Conservation (phyloP, 306 rosid genomes). For the Elaeagnus macrophylla region DNA sequence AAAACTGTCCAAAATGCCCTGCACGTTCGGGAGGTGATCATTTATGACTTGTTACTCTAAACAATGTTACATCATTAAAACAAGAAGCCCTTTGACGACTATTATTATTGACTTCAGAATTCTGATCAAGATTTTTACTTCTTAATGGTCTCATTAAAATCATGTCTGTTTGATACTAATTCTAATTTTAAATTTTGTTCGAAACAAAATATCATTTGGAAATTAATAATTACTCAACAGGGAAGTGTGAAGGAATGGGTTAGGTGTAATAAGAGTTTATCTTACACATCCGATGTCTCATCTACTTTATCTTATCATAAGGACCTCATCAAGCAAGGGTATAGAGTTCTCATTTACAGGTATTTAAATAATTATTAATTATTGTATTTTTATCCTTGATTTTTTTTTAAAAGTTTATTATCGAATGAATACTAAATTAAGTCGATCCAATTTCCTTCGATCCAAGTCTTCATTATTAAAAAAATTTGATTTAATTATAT, state of each 20-base stretch:
- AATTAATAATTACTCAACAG: too few species aligned
- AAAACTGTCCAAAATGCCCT: constrained; percentile 16
- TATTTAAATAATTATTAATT: background rate
- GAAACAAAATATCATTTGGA: too few species aligned
- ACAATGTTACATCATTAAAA: background rate
- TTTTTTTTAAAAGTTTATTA: too few species aligned
- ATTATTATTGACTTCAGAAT: background rate
- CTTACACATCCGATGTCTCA: constrained; percentile 9
- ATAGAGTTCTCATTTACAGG: constrained; percentile 26
- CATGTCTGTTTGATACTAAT: too few species aligned
- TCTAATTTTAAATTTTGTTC: too few species aligned
- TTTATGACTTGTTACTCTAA: background rate
- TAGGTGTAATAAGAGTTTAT: constrained; percentile 21
- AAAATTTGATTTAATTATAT: too few species aligned
- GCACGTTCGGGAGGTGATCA: constrained; percentile 11
- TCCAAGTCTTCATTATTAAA: too few species aligned
- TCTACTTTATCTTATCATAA: constrained; percentile 16
- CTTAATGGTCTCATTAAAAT: too few species aligned
- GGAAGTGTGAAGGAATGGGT: constrained; percentile 17
- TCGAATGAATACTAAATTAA: background rate
- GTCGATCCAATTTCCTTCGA: too few species aligned
- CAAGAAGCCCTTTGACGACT: background rate
- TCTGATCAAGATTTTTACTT: too few species aligned
- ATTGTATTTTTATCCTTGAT: background rate
- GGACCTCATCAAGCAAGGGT: constrained; percentile 19